phyloP scores from a whole-genome alignment of 345 rosid species.

The Citrus australasica region DNA sequence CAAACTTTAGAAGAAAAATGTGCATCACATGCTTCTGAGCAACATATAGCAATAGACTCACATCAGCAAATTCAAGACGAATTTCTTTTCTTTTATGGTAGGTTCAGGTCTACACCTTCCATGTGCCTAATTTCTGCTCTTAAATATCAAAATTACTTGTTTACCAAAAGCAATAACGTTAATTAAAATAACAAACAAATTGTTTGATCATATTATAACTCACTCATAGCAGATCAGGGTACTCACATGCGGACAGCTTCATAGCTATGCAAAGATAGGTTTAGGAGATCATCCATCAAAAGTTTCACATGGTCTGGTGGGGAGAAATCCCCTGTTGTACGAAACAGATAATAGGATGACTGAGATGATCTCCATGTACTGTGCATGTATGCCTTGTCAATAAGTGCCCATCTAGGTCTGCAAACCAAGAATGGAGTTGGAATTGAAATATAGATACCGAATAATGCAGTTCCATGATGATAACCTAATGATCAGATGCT shows the following conservation, averaged over 20 bases:
- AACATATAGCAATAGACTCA: not conserved
- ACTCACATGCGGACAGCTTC: conserved; percentile 96
- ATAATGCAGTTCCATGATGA: conserved; percentile 12
- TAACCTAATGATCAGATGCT: conserved; percentile 4
- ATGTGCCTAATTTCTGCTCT: not conserved
- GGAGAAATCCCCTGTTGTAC: conserved; percentile 65
- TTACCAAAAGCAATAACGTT: not conserved
- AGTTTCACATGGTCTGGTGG: conserved; percentile 68
- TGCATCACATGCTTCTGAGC: not conserved
- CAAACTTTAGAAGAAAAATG: not conserved
- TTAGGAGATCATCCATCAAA: conserved; percentile 83
- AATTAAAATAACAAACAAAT: not conserved
- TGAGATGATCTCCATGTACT: conserved; percentile 95
- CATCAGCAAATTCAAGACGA: not conserved
- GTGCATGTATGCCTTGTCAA: conserved; percentile 96
- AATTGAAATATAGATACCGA: not conserved
- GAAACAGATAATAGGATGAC: conserved; percentile 85
- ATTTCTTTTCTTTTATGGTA: not conserved
- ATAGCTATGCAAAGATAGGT: conserved; percentile 83
- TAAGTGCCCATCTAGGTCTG: conserved; percentile 98
- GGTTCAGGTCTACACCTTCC: not conserved
- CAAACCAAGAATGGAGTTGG: conserved; percentile 25
- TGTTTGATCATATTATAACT: not conserved
- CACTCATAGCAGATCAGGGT: conserved; percentile 12
- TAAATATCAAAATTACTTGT: not conserved